phyloP scores from a whole-genome alignment of 257 asterid genomes.

The Nicotiana noctiflora region DNA sequence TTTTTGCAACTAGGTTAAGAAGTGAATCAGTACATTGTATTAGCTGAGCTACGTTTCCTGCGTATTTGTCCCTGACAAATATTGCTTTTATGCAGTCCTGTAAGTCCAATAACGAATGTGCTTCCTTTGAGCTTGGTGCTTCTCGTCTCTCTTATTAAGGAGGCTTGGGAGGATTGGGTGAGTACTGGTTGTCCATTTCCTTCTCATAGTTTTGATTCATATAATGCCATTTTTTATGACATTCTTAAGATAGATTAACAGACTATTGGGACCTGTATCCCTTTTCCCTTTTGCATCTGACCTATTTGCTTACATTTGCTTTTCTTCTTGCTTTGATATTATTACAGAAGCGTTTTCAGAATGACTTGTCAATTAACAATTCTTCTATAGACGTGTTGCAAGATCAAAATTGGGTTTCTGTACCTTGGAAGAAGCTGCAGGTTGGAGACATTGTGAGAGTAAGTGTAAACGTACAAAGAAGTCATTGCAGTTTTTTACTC shows the following conservation, averaged over 20 bases:
- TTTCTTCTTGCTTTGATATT: constrained; percentile 15
- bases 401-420: constrained; percentile 69
- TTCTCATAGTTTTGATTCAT: neutral
- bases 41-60: neutral
- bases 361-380: constrained; percentile 86
- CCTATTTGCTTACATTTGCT: neutral
- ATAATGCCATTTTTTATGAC: neutral
- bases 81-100: constrained; percentile 70
- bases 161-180: constrained; percentile 99
- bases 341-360: constrained; percentile 90
- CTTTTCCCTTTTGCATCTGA: neutral
- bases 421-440: constrained; percentile 97
- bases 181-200: constrained; percentile 26
- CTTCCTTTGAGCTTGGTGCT: constrained; percentile 96
- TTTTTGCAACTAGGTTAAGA: neutral
- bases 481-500: neutral
- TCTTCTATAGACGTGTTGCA: constrained; percentile 71
- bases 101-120: constrained; percentile 96
- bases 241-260: neutral
- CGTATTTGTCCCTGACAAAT: neutral
- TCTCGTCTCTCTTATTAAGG: constrained; percentile 91
- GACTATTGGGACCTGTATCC: neutral
- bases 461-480: constrained; percentile 24
- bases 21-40: neutral
- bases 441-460: constrained; percentile 95